Evolutionary conservation across 768 basidiomycete genomes (phyloP), one percentile per base, ranked within the genome.

Genomic region (Omphalotus guepiniiformis): DNA sequence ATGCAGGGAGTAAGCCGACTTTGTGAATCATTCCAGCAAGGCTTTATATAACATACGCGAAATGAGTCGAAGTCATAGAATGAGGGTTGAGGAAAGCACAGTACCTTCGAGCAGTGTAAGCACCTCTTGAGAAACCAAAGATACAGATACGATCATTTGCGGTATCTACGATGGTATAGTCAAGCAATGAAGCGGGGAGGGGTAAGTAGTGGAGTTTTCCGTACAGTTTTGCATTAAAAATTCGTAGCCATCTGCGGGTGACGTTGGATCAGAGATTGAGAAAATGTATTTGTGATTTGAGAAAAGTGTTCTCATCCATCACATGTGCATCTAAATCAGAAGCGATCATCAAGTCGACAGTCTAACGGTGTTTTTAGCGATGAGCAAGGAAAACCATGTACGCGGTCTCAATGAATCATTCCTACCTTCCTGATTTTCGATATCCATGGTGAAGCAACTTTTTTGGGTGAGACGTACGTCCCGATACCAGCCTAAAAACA

Each of bases 121-220:
- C 80, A 16, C 84, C 83, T 35, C 83, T 72, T 32, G 81, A 84
- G 58, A 86, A 86, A 0, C 83, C 83, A 44, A 61, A 59, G 18
- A 61, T 51, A 35, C 58, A 61, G 18, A 61, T 61, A n/a, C 58
- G 53, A 41, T 61, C 60, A 6, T 50, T 52, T 18, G 55, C 66
- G 3, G 67, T 58, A 48, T 80, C 79, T 80, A 23, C 18, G 8
- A 12, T 32, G n/a, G 15, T 18, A 15, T 12, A 23, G 15, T 41
- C 18, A 38, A 29, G 42, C 11, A 38, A 12, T 47, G 6, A n/a
- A 38, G n/a, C n/a, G n/a, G n/a, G n/a, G n/a, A n/a, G n/a, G n/a
- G n/a, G n/a, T n/a, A 19, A 16, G n/a, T 37, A 40, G 37, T 21
- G 25, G 25, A 7, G 15, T 15, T 36, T 15, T 19, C 56, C 71